Evolutionary conservation across 176 grass and related monocot genomes (phyloP), one percentile per base, ranked within the genome.

Genomic region (Saccharum spontaneum): DNA sequence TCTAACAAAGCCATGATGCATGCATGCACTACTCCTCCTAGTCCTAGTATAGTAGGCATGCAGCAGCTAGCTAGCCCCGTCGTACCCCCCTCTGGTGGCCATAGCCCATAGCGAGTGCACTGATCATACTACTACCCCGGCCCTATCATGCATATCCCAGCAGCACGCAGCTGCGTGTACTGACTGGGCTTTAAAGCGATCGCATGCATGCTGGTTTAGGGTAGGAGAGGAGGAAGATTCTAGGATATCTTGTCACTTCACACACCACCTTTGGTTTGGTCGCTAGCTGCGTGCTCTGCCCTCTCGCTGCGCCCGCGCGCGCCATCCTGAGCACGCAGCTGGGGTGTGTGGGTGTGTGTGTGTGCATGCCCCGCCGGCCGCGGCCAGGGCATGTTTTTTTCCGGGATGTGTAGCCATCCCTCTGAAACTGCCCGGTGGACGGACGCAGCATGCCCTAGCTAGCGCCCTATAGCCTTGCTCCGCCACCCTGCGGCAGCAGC

Each of bases 181-280:
- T 24, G 33, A 3, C 37, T 49, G 76, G 76, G 30, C 62, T 74
- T 89, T 84, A 89, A 85, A 84, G 69, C 65, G 63, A 77, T 86
- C 39, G 79, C 84, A 86, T 83, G 84, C 81, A 66, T 90, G 80
- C 68, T 68, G 87, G 62, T 34, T 78, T 86, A 89, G 74, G 79
- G 80, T 86, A 79, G 80, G 67, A 66, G 71, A 61, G 61, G 4
- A 30, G 24, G 89, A 91, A 91, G 85, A 91, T 85, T 88, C 71
- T 91, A 88, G 89, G 89, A 88, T 88, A 88, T 85, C 85, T 88
- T 88, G 85, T 91, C 89, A 91, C 71, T 43, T 91, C 89, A 85
- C 71, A 39, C 62, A 49, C 76, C 76, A 33, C 63, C 81, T 91
- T 87, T 85, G 89, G 59, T 74, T 81, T 88, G 75, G 76, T 84